Evolutionary conservation across 2,329 filamentous ascomycete species (phyloP), one percentile per base, ranked within the genome.

Genomic region (Pseudogymnoascus sp.): DNA sequence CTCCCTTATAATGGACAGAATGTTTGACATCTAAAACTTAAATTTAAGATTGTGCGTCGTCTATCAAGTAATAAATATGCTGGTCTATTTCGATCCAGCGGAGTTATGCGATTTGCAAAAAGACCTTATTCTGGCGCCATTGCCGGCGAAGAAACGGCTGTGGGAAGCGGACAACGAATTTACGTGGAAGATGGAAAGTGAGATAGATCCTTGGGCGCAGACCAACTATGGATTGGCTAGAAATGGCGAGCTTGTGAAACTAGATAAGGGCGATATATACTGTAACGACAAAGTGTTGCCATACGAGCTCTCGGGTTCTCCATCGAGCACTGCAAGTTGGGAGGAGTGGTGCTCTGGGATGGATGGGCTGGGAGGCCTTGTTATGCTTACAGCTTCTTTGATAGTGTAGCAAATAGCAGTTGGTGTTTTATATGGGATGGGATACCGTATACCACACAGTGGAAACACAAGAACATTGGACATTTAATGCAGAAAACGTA

Each of bases 271-370:
- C 7, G 64, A 67, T 58, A n/a, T 66, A 28, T 68, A 64, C 60
- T 70, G 69, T 59, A 63, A 63, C 57, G 65, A 70, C 64, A 62
- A 61, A 14, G 58, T 64, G 58, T 38, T 70, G 18, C 38, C 63
- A 9, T 60, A 67, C 62, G 58, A 59, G 50, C 60, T 64, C 6
- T 50, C 64, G 28, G 63, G 66, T 60, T 59, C 53, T 14, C 60
- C 53, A 38, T 35, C 59, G 61, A 68, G 61, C 20, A 65, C 22
- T 57, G 70, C 63, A 22, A 70, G 67, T 63, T 78, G 76, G 76
- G 72, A 75, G 61, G 75, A 78, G 62, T 78, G 76, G 76, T 78
- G 75, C 60, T 69, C 72, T 4, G 75, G 75, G 3, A 77, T 77
- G 73, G 77, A 78, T 72, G 71, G 71, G 30, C 67, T 79, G 64